Evolutionary conservation across 495 filamentous ascomycete genomes (phyloP).

Genomic region (Neurospora sp.): DNA sequence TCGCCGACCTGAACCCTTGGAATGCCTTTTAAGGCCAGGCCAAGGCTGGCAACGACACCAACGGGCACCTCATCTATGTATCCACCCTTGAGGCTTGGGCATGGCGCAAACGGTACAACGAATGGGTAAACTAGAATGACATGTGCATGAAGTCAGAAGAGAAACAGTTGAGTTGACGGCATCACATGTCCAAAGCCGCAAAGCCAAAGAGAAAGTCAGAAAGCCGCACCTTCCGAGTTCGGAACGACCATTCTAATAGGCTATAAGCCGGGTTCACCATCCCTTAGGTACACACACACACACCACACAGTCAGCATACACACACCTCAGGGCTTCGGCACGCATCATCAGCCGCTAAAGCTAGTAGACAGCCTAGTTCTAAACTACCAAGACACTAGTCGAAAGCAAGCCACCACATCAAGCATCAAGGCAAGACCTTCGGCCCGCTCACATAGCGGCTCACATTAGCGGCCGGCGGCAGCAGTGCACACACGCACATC

Average conservation of each 20-base stretch:
- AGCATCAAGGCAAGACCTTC: not conserved
- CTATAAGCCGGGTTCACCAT: not conserved
- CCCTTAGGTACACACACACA: not conserved
- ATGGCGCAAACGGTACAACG: not conserved
- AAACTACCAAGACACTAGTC: not conserved
- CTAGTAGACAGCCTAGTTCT: not conserved
- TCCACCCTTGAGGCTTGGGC: not conserved
- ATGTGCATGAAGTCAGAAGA: not conserved
- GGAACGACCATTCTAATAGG: not conserved
- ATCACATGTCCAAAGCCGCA: not conserved
- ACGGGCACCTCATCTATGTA: not conserved
- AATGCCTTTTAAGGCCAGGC: not conserved
- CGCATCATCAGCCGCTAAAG: not conserved
- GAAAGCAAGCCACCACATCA: not conserved
- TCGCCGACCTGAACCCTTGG: not conserved
- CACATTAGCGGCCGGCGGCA: not conserved
- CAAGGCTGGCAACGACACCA: not conserved
- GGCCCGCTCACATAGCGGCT: not conserved
- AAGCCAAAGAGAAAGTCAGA: not conserved
- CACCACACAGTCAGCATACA: not conserved
- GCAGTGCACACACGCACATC: not conserved
- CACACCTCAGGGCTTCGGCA: not conserved
- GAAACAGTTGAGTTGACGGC: not conserved
- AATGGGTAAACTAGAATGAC: not conserved
- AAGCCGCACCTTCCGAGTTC: not conserved